These are phyloP conservation scores for Phaeotremella fagi DNA, from an alignment of 768 basidiomycete genomes.

Conservation along the genomic window DNA sequence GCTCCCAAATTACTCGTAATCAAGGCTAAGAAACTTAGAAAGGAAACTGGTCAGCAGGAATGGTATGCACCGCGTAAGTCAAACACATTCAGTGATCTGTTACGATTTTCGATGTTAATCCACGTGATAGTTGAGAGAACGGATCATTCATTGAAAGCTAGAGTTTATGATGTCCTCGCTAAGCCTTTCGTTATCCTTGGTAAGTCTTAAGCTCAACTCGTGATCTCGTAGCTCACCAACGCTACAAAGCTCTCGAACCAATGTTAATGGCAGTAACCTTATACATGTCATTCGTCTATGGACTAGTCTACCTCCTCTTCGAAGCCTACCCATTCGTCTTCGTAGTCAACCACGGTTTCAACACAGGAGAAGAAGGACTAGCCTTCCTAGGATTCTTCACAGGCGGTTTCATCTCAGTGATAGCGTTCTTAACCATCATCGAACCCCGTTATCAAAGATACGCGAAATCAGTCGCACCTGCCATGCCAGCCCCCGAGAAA, in stretches of 20 bases:
- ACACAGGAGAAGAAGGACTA: conserved; percentile 44
- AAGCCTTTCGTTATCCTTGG: conserved; percentile 48
- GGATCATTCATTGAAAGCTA: conserved; percentile 26
- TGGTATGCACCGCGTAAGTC: conserved; percentile 47
- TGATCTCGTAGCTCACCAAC: not conserved
- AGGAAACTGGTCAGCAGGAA: conserved; percentile 44
- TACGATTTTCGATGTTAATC: not conserved
- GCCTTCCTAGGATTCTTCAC: conserved; percentile 48
- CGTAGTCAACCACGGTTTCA: conserved; percentile 44
- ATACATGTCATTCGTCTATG: conserved; percentile 49
- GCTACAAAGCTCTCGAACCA: conserved; percentile 32
- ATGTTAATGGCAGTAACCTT: conserved; percentile 49
- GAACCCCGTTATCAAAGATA: conserved; percentile 46
- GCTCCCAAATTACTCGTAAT: conserved; percentile 42
- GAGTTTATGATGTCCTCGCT: conserved; percentile 36
- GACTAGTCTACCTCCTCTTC: conserved; percentile 48
- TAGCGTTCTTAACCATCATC: conserved; percentile 45
- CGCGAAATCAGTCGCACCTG: conserved; percentile 34
- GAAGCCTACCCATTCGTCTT: conserved; percentile 46
- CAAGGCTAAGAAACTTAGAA: conserved; percentile 46
- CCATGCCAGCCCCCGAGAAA: conserved; percentile 42
- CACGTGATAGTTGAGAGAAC: conserved; percentile 23
- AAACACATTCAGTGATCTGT: conserved; percentile 1
- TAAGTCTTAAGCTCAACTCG: conserved; percentile 3
- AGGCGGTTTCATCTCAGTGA: conserved; percentile 38